These are phyloP conservation scores for Cyberlindnera galapagoensis DNA, from an alignment of 805 yeast species.

Conservation along the genomic window DNA sequence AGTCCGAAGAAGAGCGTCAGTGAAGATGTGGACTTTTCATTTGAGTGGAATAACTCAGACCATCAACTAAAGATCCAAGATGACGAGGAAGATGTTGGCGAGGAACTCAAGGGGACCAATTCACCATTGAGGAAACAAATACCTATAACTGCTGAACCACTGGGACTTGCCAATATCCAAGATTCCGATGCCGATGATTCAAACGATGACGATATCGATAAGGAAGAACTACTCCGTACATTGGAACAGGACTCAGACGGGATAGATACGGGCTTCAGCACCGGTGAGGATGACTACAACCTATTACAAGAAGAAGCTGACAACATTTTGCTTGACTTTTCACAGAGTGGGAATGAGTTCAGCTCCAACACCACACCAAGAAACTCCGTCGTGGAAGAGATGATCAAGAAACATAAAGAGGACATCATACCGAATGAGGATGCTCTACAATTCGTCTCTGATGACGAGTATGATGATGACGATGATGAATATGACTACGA, in stretches of 20 bases:
- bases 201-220: constrained; percentile 59
- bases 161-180: constrained; percentile 21
- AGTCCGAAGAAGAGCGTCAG: constrained; percentile 12
- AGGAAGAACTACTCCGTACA: constrained; percentile 36
- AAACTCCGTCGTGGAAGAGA: constrained; percentile 26
- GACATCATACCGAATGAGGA: constrained; percentile 32
- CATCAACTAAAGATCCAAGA: constrained; percentile 23
- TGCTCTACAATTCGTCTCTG: constrained; percentile 27
- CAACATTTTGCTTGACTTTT: constrained; percentile 35
- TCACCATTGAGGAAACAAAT: constrained; percentile 14
- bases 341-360: constrained; percentile 23
- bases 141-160: constrained; percentile 17
- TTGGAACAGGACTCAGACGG: constrained; percentile 30
- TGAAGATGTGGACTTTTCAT: constrained; percentile 35
- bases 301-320: constrained; percentile 36
- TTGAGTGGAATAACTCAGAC: constrained; percentile 36
- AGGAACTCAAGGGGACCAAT: constrained; percentile 32
- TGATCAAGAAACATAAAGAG: constrained; percentile 38
- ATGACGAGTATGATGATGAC: constrained; percentile 23
- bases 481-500: constrained; percentile 23
- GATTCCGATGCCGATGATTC: constrained; percentile 39
- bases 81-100: constrained; percentile 54
- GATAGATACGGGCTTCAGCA: constrained; percentile 30
- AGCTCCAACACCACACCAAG: constrained; percentile 28
- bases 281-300: constrained; percentile 29